Base-by-base conservation (phyloP, 768 basidiomycete species). In the Porpolomopsis calyptriformis region DNA sequence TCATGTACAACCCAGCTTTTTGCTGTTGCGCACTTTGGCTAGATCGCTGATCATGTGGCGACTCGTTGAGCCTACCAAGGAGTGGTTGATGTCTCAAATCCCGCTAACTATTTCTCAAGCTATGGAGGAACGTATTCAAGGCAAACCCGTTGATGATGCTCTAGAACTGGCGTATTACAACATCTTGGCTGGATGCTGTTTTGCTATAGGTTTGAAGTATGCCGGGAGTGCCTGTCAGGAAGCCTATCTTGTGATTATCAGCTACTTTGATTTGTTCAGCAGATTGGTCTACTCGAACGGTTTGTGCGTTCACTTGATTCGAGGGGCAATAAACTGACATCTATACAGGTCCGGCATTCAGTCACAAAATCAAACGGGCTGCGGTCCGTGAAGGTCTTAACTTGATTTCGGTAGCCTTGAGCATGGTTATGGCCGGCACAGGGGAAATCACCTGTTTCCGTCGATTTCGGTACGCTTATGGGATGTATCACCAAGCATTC, bases 341-440 rank as follows among this genome's bases (percentile, higher is more conserved):
- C 19, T 33, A 6, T n/a, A 37, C 51, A 89, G 90, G 80, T 1
- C 71, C 78, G 27, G 74, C 83, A 0, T 94, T 90, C 53, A 90
- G 96, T 57, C 81, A 84, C 49, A 84, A 83, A 56, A 90, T 97
- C 59, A 84, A 85, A 55, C 80, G 92, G 2, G 81, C 85, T 4
- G 84, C 90, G 2, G 76, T 93, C 19, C 76, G 92, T 10, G 88
- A 91, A 55, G 89, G 88, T 3, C 69, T 97, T 27, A 93, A 87
- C 57, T 67, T 93, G 33, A 84, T 98, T 45, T 85, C 88, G 0
- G 72, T 96, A 27, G 72, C 92, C 1, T 65, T 96, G 25, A 81
- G 86, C 57, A 85, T 94, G 75, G 85, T 98, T 35, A 94, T 98
- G 89, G 91, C 94, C 1, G 96, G 96, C 8, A 94, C 92, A 0